Conservation (phyloP, 1,139 yeast genomes). For the Hemisphaericaspora lyxosophila region DNA sequence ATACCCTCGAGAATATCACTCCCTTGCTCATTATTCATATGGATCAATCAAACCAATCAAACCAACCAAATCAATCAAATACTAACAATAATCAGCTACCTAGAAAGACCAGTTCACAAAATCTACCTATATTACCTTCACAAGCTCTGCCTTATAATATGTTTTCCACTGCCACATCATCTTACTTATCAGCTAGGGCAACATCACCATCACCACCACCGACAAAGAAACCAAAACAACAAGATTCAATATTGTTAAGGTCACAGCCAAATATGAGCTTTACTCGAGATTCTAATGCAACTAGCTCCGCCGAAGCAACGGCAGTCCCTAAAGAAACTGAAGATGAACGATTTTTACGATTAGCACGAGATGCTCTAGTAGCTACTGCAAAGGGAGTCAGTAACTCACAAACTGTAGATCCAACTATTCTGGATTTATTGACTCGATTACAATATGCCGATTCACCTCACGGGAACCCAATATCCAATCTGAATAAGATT, state of each 20-base stretch:
- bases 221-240: slow-evolving; percentile 3
- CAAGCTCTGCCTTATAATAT: background rate
- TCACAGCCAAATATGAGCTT: slow-evolving; percentile 14
- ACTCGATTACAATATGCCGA: slow-evolving; percentile 52
- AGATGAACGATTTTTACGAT: slow-evolving; percentile 40
- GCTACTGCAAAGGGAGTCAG: slow-evolving; percentile 43
- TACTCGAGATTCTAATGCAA: slow-evolving; percentile 7
- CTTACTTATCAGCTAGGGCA: background rate
- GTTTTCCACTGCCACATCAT: background rate
- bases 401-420: slow-evolving; percentile 40
- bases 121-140: background rate
- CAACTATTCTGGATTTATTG: slow-evolving; percentile 53
- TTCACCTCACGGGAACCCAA: slow-evolving; percentile 55
- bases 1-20: background rate
- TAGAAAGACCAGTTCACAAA: background rate
- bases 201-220: slow-evolving; percentile 4
- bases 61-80: background rate
- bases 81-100: background rate
- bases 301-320: background rate
- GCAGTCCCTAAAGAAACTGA: slow-evolving; percentile 24
- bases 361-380: slow-evolving; percentile 48
- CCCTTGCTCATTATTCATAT: background rate
- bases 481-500: slow-evolving; percentile 34
- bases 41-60: background rate
- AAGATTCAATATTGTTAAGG: slow-evolving; percentile 1